Percentiles rank a stretch among this genome's conserved stretches.
Evolutionary conservation across 2,329 filamentous ascomycete genomes (phyloP).

Genomic region (Hymenoscyphus repandus): DNA sequence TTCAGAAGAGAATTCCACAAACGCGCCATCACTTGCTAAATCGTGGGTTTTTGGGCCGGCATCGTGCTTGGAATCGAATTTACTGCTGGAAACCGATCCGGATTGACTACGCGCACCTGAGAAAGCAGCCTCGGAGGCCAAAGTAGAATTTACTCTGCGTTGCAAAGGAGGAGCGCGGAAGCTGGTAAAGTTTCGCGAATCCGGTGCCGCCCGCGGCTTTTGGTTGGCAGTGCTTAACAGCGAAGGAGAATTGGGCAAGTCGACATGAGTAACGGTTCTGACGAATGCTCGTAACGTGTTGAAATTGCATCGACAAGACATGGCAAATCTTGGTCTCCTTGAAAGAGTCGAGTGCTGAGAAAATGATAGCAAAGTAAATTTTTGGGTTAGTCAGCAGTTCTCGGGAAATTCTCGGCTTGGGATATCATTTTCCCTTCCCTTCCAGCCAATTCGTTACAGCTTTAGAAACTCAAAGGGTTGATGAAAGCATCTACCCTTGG

Average conservation of each 20-base stretch:
- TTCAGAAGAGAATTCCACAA: constrained; percentile 34
- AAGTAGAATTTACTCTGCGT: constrained; percentile 2
- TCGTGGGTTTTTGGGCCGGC: constrained; percentile 6
- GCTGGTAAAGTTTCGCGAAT: neutral
- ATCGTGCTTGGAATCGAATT: neutral
- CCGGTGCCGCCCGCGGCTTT: neutral
- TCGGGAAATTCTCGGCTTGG: no score
- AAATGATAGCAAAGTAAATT: neutral
- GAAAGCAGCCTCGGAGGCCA: neutral
- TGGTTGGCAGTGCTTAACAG: neutral
- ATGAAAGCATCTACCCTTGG: no score
- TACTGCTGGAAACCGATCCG: neutral
- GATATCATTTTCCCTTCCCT: no score
- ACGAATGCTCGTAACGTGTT: constrained; percentile 28
- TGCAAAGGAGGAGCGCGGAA: neutral
- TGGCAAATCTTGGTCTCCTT: constrained; percentile 10
- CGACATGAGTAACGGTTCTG: constrained; percentile 27
- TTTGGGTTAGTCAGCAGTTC: no score
- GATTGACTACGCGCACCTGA: constrained; percentile 1
- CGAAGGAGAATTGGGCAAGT: constrained; percentile 14
- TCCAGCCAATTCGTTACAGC: no score
- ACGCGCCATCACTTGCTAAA: constrained; percentile 14
- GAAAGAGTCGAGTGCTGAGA: neutral
- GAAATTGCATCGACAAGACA: constrained; percentile 27
- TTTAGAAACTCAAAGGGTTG: no score